Conservation (phyloP, 2,329 filamentous ascomycete species). For the Colletotrichum godetiae region DNA sequence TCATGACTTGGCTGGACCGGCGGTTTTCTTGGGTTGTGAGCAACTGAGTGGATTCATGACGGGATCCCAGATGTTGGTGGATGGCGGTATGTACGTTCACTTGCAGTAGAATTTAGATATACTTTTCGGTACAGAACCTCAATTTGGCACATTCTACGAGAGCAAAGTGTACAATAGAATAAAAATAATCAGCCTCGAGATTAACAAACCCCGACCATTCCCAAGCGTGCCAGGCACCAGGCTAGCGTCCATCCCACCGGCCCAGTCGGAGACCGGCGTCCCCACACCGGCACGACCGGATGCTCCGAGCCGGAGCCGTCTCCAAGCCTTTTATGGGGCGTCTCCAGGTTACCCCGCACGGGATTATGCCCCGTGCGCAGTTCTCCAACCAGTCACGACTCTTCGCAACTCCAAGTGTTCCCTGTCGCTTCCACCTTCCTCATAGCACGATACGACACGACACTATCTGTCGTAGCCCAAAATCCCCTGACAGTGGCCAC, state of each 20-base stretch:
- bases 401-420: too few relatives aligned
- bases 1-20: constrained; percentile 75
- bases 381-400: neutral
- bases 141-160: too few relatives aligned
- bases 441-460: too few relatives aligned
- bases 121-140: too few relatives aligned
- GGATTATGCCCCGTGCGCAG: neutral
- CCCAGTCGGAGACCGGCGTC: neutral
- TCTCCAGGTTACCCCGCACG: neutral
- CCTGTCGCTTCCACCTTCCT: too few relatives aligned
- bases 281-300: neutral
- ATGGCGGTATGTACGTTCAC: constrained; percentile 80
- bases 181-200: too few relatives aligned
- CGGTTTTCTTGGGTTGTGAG: constrained; percentile 76
- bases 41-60: constrained; percentile 74
- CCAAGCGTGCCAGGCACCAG: too few relatives aligned
- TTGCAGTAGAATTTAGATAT: constrained; percentile 61
- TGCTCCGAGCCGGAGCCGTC: neutral
- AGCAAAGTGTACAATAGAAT: neutral
- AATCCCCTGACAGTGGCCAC: too few relatives aligned
- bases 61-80: constrained; percentile 77
- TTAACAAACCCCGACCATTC: too few relatives aligned
- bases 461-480: too few relatives aligned
- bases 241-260: neutral
- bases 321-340: neutral